Evolutionary conservation across 345 rosid genomes (phyloP).

Genomic region (Linum trigynum): DNA sequence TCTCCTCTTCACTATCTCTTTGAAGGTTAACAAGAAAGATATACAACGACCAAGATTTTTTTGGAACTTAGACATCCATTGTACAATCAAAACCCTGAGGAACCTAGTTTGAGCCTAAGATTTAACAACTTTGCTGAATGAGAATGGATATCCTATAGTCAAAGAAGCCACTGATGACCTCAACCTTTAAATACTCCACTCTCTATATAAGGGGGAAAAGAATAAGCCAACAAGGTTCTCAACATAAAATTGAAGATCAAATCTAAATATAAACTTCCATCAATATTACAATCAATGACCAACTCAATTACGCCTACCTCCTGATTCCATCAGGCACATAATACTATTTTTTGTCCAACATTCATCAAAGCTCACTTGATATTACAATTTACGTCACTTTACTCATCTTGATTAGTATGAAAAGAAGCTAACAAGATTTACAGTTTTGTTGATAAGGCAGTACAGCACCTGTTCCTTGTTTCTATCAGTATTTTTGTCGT

Average conservation of each 20-base stretch:
- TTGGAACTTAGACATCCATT: background rate
- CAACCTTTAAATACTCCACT: background rate
- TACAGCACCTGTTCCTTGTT: slow-evolving; percentile 58
- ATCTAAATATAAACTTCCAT: background rate
- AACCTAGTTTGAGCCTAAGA: background rate
- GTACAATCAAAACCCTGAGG: background rate
- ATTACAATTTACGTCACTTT: background rate
- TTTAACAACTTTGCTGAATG: background rate
- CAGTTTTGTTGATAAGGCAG: background rate
- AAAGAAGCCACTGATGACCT: background rate
- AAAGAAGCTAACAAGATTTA: background rate
- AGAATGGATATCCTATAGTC: background rate
- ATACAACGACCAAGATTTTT: background rate
- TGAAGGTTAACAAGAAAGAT: no score
- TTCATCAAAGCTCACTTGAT: background rate
- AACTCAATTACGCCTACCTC: no score
- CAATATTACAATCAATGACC: no score
- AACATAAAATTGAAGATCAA: background rate
- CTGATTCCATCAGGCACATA: no score
- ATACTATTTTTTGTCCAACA: background rate
- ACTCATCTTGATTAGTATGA: background rate
- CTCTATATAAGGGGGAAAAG: background rate
- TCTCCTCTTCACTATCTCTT: no score
- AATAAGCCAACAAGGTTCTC: background rate
- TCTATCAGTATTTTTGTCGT: slow-evolving; percentile 82